Base-by-base conservation (phyloP, 2,329 filamentous ascomycete species). In the Plenodomus lindquistii region DNA sequence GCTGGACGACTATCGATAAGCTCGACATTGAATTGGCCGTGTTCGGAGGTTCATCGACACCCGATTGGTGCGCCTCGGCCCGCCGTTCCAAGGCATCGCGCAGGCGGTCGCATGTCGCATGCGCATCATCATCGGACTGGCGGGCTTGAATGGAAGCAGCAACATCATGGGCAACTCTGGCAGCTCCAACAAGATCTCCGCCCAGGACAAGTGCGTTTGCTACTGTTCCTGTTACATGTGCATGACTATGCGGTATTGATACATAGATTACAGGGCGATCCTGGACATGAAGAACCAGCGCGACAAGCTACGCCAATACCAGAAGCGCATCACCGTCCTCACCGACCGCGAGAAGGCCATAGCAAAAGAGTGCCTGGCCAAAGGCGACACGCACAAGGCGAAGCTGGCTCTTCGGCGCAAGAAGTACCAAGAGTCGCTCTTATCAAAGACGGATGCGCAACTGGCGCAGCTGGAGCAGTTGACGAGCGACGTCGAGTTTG, bases 201-300 rank as follows among this genome's bases (percentile, higher is more conserved):
- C 84, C 64, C 92, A 97, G 77, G 93, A 97, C 77, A 91, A 91
- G 92, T 96, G 70, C 63, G 83, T 44, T 5, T n/a, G n/a, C n/a
- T n/a, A n/a, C n/a, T n/a, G n/a, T n/a, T n/a, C n/a, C n/a, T n/a
- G n/a, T n/a, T n/a, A n/a, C n/a, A n/a, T n/a, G n/a, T n/a, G n/a
- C n/a, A n/a, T n/a, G n/a, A n/a, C n/a, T n/a, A n/a, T n/a, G n/a
- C n/a, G n/a, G n/a, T n/a, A n/a, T n/a, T n/a, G n/a, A n/a, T n/a
- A n/a, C n/a, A n/a, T n/a, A n/a, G n/a, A n/a, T 10, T 37, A 31
- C 70, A 97, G 92, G 78, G 93, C 93, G 51, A 97, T 97, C 75
- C 87, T 97, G 67, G 92, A 97, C 76, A 88, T 97, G 78, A 97
- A 97, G 79, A 91, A 85, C 75, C 93, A 97, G 78, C 92, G 94